Conservation (phyloP, 2,329 filamentous ascomycete species). For the Talaromyces rugulosus region DNA sequence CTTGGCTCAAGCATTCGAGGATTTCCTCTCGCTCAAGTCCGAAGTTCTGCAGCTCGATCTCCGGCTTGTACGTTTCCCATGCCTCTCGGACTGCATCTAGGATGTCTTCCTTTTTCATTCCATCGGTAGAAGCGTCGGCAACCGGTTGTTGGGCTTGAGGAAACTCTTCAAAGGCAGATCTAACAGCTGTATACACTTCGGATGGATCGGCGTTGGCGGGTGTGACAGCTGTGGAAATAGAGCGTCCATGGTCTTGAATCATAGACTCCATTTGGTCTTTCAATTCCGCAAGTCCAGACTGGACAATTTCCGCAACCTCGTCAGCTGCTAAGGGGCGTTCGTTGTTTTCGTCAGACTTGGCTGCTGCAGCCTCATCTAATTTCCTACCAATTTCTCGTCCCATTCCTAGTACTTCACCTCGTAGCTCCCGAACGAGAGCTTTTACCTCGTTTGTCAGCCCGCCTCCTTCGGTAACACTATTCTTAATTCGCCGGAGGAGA, state of each 20-base stretch:
- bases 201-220: constrained; percentile 65
- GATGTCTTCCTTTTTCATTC: constrained; percentile 72
- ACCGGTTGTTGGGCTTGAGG: constrained; percentile 56
- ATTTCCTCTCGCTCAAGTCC: constrained; percentile 89
- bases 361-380: constrained; percentile 57
- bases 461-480: constrained; percentile 82
- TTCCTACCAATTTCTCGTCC: constrained; percentile 83
- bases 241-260: constrained; percentile 69
- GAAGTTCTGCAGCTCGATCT: constrained; percentile 85
- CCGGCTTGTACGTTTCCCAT: constrained; percentile 91
- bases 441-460: constrained; percentile 91
- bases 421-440: constrained; percentile 79
- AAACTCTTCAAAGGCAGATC: constrained; percentile 62
- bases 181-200: constrained; percentile 81
- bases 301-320: constrained; percentile 72
- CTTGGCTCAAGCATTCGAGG: constrained; percentile 78
- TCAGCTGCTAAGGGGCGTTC: constrained; percentile 53
- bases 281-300: constrained; percentile 75
- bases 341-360: constrained; percentile 43
- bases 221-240: constrained; percentile 60
- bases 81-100: constrained; percentile 82
- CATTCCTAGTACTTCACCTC: constrained; percentile 92
- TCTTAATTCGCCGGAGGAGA: constrained; percentile 81
- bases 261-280: constrained; percentile 78
- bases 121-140: constrained; percentile 40